These are phyloP conservation scores for Wickerhamomyces sydowiorum DNA, from an alignment of 805 yeast species.

Conservation along the genomic window DNA sequence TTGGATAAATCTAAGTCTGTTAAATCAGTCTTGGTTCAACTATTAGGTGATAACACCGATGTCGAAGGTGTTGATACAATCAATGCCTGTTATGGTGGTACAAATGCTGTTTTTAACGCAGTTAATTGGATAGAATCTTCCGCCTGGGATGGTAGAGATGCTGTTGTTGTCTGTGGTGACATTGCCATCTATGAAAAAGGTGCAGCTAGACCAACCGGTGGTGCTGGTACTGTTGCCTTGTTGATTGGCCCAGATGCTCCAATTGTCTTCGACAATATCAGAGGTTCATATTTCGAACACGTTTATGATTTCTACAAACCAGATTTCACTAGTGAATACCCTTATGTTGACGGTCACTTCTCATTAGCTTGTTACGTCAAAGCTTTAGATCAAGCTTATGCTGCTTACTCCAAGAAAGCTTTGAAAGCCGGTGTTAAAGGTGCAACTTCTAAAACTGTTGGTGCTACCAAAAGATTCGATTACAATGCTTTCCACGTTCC, in stretches of 20 bases:
- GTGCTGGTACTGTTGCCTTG: slow-evolving; percentile 95
- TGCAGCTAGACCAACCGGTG: slow-evolving; percentile 99
- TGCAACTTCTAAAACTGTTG: slow-evolving; percentile 50
- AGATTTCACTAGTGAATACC: slow-evolving; percentile 92
- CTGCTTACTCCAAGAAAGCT: slow-evolving; percentile 73
- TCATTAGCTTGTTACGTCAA: slow-evolving; percentile 90
- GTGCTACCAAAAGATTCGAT: slow-evolving; percentile 72
- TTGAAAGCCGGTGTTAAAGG: slow-evolving; percentile 41
- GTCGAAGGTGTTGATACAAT: slow-evolving; percentile 94
- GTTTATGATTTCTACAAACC: slow-evolving; percentile 99
- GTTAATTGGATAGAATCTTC: slow-evolving; percentile 94
- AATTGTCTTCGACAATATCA: slow-evolving; percentile 78
- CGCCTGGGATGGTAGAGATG: slow-evolving; percentile 98
- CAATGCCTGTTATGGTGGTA: slow-evolving; percentile 99
- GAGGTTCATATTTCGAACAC: slow-evolving; percentile 94
- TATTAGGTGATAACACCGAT: slow-evolving; percentile 82
- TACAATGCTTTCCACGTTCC: slow-evolving; percentile 98
- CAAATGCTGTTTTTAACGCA: slow-evolving; percentile 89
- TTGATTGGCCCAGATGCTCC: slow-evolving; percentile 98
- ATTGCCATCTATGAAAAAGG: slow-evolving; percentile 97
- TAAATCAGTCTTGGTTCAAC: slow-evolving; percentile 92
- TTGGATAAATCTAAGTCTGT: slow-evolving; percentile 96
- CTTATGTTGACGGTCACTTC: slow-evolving; percentile 95
- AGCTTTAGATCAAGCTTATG: slow-evolving; percentile 86
- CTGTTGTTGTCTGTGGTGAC: slow-evolving; percentile 95